These are phyloP conservation scores for Mortierella sp. DNA, from an alignment of 371 early-diverging fungal species.

Conservation along the genomic window DNA sequence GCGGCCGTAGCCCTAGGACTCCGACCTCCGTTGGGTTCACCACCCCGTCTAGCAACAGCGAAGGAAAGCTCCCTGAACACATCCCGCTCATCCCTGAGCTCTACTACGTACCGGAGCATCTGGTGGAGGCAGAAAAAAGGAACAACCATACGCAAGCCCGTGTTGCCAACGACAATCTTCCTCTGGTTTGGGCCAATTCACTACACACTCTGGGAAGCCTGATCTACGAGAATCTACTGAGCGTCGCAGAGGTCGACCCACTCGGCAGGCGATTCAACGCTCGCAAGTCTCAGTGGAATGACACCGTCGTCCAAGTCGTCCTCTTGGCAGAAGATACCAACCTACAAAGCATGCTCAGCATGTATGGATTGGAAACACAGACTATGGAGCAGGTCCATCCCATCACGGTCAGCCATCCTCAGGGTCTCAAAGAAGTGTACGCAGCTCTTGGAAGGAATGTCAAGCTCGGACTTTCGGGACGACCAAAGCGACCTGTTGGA, in stretches of 20 bases:
- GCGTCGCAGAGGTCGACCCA: constrained; percentile 89
- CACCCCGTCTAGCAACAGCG: constrained; percentile 32
- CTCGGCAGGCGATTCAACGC: constrained; percentile 77
- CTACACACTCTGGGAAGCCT: constrained; percentile 83
- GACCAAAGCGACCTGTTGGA: constrained; percentile 81
- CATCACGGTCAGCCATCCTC: constrained; percentile 80
- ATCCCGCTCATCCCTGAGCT: constrained; percentile 81
- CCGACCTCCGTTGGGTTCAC: constrained; percentile 50
- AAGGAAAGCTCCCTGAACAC: constrained; percentile 51
- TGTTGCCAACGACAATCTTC: constrained; percentile 87
- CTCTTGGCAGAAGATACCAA: constrained; percentile 80
- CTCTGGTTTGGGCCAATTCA: constrained; percentile 92
- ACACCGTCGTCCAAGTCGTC: constrained; percentile 83
- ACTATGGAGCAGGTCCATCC: constrained; percentile 76
- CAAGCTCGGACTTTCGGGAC: constrained; percentile 82
- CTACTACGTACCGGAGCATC: constrained; percentile 81
- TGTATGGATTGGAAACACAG: constrained; percentile 85
- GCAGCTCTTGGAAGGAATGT: constrained; percentile 77
- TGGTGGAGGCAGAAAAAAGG: constrained; percentile 79
- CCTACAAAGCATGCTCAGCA: constrained; percentile 75
- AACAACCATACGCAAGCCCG: constrained; percentile 83
- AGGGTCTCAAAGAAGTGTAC: constrained; percentile 85
- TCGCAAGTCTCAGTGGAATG: constrained; percentile 55
- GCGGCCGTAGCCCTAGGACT: constrained; percentile 40
- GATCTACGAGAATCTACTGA: constrained; percentile 81